Evolutionary conservation across 2,329 filamentous ascomycete species (phyloP), one percentile per base, ranked within the genome.

Genomic region (Cytospora chrysosperma): DNA sequence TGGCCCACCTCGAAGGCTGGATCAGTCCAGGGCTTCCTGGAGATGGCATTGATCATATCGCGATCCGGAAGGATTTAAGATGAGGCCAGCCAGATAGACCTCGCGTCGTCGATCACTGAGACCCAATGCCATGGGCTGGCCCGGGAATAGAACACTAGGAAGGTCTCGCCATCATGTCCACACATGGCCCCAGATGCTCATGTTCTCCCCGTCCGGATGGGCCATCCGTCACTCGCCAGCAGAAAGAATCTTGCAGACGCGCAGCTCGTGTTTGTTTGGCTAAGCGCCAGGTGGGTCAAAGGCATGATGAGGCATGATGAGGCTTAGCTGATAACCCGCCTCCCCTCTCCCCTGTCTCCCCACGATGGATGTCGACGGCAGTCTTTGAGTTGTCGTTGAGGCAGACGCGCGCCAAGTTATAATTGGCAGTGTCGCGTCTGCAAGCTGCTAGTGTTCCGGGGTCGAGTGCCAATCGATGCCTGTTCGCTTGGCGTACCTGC

Each of bases 371-470:
- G 21, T 34, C 28, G 51, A 34, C 59, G 50, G 17, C 51, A 37
- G 56, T 52, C 50, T 56, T 13, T 24, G 1, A 26, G n/a, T n/a
- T 43, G 52, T 34, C n/a, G 50, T 62, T 17, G 32, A 53, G n/a
- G 61, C 58, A 67, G 56, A 62, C 65, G 65, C 65, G 65, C 65
- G 65, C 65, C 56, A 66, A 59, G 13, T 34, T 58, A 28, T 65
- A 59, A 52, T 58, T 65, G 63, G 56, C 49, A 62, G 62, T 56
- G 59, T 53, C 43, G 24, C 43, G 15, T 24, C 32, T 43, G 28
- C 52, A 51, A 19, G 58, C 32, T 15, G 21, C 40, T 53, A 15
- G 37, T 50, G 54, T 27, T 54, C 58, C 19, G 34, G 58, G 59
- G 50, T 51, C 54, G 43, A 49, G 55, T 21, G 47, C 64, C 62